phyloP scores from a whole-genome alignment of 352 stramenopile genomes.

The Thalassiosira delicatula region DNA sequence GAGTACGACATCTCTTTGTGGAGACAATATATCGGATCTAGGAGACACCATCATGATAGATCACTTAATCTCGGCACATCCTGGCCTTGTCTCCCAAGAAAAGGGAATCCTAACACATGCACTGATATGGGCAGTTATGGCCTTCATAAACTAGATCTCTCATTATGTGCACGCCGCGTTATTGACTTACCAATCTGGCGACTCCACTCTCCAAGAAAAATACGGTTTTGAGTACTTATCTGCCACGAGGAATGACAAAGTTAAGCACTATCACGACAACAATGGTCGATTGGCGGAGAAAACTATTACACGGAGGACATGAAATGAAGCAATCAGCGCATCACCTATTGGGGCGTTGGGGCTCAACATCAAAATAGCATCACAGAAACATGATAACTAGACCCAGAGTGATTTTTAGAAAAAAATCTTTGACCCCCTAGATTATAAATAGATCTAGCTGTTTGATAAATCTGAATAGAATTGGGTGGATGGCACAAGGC shows the following conservation, averaged over 20 bases:
- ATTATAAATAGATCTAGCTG: no score
- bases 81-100: slow-evolving; percentile 19
- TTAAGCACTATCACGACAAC: slow-evolving; percentile 61
- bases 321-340: slow-evolving; percentile 35
- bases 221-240: slow-evolving; percentile 42
- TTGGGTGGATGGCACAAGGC: no score
- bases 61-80: slow-evolving; percentile 40
- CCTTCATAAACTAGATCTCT: slow-evolving; percentile 59
- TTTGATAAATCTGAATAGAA: no score
- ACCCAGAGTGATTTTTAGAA: no score
- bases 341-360: slow-evolving; percentile 68
- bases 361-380: slow-evolving; percentile 72
- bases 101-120: neutral
- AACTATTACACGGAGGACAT: slow-evolving; percentile 28
- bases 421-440: no score
- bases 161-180: slow-evolving; percentile 42
- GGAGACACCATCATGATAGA: neutral
- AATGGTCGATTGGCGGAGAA: slow-evolving; percentile 66
- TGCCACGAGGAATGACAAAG: neutral
- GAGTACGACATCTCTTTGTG: neutral
- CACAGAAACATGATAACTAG: no score
- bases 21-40: neutral
- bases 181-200: slow-evolving; percentile 8
- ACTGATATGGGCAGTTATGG: slow-evolving; percentile 30
- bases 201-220: slow-evolving; percentile 53